Evolutionary conservation across 192 early-diverging fungal species (phyloP).

Genomic region (Linnemannia elongata): DNA sequence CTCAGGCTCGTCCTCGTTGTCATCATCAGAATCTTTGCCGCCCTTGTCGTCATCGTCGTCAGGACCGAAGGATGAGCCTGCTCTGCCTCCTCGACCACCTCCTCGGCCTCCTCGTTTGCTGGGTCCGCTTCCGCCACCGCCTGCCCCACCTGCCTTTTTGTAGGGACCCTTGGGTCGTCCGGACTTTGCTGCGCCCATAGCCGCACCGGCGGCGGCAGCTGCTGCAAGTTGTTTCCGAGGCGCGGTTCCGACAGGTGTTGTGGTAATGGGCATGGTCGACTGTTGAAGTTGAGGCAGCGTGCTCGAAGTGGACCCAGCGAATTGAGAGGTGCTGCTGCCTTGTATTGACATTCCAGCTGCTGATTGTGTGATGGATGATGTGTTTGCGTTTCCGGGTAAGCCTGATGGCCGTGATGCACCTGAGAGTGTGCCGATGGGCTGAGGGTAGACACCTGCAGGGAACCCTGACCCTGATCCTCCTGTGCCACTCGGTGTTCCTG

Average conservation of each 20-base stretch:
- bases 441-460: slow-evolving; percentile 6
- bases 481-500: slow-evolving; percentile 18
- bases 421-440: slow-evolving; percentile 29
- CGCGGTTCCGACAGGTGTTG: slow-evolving; percentile 34
- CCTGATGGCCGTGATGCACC: neutral
- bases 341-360: slow-evolving; percentile 27
- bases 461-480: slow-evolving; percentile 16
- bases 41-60: slow-evolving; percentile 9
- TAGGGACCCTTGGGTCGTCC: slow-evolving; percentile 33
- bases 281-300: neutral
- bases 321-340: neutral
- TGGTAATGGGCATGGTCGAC: slow-evolving; percentile 18
- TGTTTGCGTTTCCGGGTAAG: slow-evolving; percentile 1
- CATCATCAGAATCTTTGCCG: slow-evolving; percentile 54
- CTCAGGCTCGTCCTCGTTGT: slow-evolving; percentile 75
- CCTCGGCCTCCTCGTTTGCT: slow-evolving; percentile 18
- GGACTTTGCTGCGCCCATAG: slow-evolving; percentile 26
- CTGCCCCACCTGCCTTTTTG: slow-evolving; percentile 25
- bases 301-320: neutral
- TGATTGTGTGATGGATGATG: slow-evolving; percentile 12
- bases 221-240: slow-evolving; percentile 50
- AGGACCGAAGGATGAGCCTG: neutral
- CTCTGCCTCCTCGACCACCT: slow-evolving; percentile 6
- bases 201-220: slow-evolving; percentile 45
- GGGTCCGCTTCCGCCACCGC: slow-evolving; percentile 19